A percentile compares a stretch with the other conserved stretches of the same genome.
phyloP scores from a whole-genome alignment of 164 flowering plant species.

The Vitis cinerea region DNA sequence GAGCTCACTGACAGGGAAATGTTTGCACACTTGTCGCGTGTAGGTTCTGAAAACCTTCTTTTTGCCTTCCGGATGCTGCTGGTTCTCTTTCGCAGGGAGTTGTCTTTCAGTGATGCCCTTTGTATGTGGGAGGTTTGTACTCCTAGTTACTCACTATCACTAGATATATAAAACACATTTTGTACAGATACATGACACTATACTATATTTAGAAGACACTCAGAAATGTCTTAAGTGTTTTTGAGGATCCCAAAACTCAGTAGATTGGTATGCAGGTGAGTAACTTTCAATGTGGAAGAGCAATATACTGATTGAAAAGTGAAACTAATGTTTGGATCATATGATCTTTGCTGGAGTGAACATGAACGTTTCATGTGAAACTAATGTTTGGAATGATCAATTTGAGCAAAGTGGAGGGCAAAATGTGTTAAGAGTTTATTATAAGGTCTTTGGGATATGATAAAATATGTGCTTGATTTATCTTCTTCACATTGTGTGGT shows the following conservation, averaged over 20 bases:
- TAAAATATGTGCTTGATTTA: too few species aligned
- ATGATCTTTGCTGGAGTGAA: too few species aligned
- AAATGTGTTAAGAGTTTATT: too few species aligned
- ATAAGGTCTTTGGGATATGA: too few species aligned
- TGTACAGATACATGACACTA: not conserved
- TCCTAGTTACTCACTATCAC: not conserved
- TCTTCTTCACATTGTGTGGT: too few species aligned
- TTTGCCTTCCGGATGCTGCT: conserved; percentile 91
- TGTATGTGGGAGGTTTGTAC: conserved; percentile 94
- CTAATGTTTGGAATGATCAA: too few species aligned
- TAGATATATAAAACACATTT: not conserved
- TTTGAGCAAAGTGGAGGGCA: too few species aligned
- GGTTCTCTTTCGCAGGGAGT: conserved; percentile 89
- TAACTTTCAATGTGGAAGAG: not conserved
- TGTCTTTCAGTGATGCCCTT: conserved; percentile 79
- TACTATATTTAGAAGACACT: not conserved
- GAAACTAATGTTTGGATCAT: too few species aligned
- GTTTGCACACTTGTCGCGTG: conserved; percentile 62
- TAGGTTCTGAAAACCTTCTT: conserved; percentile 91
- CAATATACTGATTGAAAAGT: not conserved
- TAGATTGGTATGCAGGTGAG: not conserved
- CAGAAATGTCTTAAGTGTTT: not conserved
- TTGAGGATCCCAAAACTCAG: not conserved
- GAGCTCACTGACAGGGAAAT: conserved; percentile 73
- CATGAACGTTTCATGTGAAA: too few species aligned